Evolutionary conservation across 192 early-diverging fungal genomes (phyloP), one percentile per base, ranked within the genome.

Genomic region (Coemansia sp.): DNA sequence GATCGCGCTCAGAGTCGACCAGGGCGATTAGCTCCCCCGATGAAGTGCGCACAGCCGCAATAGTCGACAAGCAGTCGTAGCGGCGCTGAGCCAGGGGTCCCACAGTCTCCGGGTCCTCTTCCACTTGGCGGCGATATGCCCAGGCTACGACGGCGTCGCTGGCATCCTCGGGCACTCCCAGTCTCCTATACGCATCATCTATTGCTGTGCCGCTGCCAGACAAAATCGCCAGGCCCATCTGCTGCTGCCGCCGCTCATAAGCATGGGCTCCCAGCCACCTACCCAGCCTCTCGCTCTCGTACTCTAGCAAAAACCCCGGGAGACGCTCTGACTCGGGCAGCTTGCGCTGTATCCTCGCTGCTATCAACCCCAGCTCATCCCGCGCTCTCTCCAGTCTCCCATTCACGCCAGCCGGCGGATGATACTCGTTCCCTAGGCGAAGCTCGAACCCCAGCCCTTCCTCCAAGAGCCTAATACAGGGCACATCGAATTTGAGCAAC

Each of bases 1-100:
- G 77, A 6, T 82, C 84, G 10, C 77, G 76, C 56, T 87, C 84
- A 12, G 68, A 69, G 2, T 72, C 85, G 6, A 88, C 85, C 58
- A 86, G 74, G 0, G 66, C 43, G 1, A 65, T 67, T 26, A 91
- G 66, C 35, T 60, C 64, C 7, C 10, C 56, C 34, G 34, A 25
- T 20, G 79, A 80, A 4, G 64, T 58, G 6, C 76, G 74, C 2
- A 61, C 66, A 2, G 73, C 69, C 7, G 75, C 59, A 36, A 86
- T 75, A 0, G 70, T 62, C 0, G 62, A 63, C 28, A 91, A 57
- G 0, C 61, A 61, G 39, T 89, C 88, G 11, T 89, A 71, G n/a
- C 77, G 66, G 23, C 36, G 6, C 33, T 75, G 71, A 0, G 79
- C 69, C 0, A 38, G 12, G 0, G 70, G 13, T 0, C 77, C 77